Evolutionary conservation across 192 early-diverging fungal genomes (phyloP), one percentile per base, ranked within the genome.

Genomic region (Mortierella alpina): DNA sequence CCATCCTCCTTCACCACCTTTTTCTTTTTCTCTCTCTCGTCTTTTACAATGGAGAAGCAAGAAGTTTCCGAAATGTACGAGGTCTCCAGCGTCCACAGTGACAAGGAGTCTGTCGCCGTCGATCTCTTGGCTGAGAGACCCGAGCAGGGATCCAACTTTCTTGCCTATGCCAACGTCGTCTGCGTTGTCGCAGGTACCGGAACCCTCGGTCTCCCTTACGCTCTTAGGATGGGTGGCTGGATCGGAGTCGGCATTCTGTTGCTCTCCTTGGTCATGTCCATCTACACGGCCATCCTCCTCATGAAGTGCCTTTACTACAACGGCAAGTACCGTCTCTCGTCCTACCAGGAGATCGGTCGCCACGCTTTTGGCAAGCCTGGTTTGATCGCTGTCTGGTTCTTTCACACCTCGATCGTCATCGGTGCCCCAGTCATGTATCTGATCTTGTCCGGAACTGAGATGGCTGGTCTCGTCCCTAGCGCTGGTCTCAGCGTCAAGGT

Each of bases 101-200:
- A 66, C 63, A 66, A 45, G 17, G 72, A 73, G 50, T 51, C 55
- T 10, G 46, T 40, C 14, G 23, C 18, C 6, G 23, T 66, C 50
- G 77, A 81, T 72, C 70, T 81, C 22, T 40, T 71, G 22, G 77
- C 78, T 8, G 78, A 73, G 63, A 55, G 78, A 20, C 78, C 78
- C 17, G 71, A 64, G 17, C 71, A 83, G 45, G 89, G 87, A 7
- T 89, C 87, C 42, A 84, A 82, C 41, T 72, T 87, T 41, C 73
- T 84, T 17, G 91, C 87, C 40, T 90, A 86, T 50, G 82, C 88
- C 18, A 89, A 88, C 63, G 79, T 92, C 12, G 84, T 89, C 9
- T 95, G 94, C 70, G 91, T 93, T 18, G 90, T 92, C 13, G 93
- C 93, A 13, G 94, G 94, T 64, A 91, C 90, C 10, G 95, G 95